Conservation (phyloP, 2,329 filamentous ascomycete genomes). For the Hymenoscyphus salicellus region DNA sequence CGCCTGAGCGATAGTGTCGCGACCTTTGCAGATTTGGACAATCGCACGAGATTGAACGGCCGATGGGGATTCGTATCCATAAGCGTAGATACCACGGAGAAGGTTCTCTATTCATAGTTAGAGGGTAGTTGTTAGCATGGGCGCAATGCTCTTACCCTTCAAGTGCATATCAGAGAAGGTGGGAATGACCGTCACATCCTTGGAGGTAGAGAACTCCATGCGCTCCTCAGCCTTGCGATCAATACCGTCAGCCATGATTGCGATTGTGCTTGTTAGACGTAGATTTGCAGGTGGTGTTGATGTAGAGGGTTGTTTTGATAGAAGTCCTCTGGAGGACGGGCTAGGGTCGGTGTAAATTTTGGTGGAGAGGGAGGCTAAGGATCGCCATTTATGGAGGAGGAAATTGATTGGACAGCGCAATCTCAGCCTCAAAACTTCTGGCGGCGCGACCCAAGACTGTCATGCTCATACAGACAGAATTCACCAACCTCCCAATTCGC, state of each 20-base stretch:
- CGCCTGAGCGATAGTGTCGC: slow-evolving; percentile 97
- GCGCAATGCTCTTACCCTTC: slow-evolving; percentile 57
- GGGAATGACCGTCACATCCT: slow-evolving; percentile 92
- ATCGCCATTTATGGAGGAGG: neutral
- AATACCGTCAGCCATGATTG: slow-evolving; percentile 78
- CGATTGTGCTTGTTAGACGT: slow-evolving; percentile 12
- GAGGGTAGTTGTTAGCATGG: neutral
- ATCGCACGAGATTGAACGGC: slow-evolving; percentile 97
- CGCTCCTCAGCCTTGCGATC: slow-evolving; percentile 92
- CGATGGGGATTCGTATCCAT: slow-evolving; percentile 96
- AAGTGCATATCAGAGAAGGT: slow-evolving; percentile 92
- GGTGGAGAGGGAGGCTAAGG: neutral
- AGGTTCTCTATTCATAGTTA: slow-evolving; percentile 67
- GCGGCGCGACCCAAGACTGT: neutral
- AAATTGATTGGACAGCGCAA: slow-evolving; percentile 7
- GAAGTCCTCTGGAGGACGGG: neutral
- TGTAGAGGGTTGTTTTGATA: slow-evolving; percentile 6
- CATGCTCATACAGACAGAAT: neutral
- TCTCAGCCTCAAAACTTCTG: slow-evolving; percentile 20
- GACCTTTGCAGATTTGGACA: slow-evolving; percentile 97
- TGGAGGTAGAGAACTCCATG: slow-evolving; percentile 97
- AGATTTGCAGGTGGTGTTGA: slow-evolving; percentile 2
- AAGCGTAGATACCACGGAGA: slow-evolving; percentile 94
- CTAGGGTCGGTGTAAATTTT: slow-evolving; percentile 6
- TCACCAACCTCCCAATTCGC: neutral